Evolutionary conservation across 2,329 filamentous ascomycete species (phyloP), one percentile per base, ranked within the genome.

Genomic region (Pseudomassariella vexata): DNA sequence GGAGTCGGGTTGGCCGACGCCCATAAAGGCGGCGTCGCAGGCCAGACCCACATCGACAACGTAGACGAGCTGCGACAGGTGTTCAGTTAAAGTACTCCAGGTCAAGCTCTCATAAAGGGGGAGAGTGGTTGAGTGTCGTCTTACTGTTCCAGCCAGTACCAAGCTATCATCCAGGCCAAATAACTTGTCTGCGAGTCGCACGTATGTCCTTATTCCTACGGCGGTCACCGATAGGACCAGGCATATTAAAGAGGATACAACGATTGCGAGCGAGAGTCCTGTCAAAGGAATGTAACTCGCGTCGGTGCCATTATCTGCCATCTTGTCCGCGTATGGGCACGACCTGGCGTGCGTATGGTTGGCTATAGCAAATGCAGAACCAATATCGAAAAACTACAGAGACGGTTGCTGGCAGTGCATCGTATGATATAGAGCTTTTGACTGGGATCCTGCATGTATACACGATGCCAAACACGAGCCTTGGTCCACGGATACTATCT

Each of bases 1-100:
- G 9, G 26, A 41, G 16, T 50, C 40, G 8, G 34, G 32, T 4
- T 38, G 42, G 4, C 49, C 49, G 3, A 53, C 24, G 4, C 49
- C 49, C 8, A 41, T 31, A 21, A 41, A 38, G 20, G 36, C 30
- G 17, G 37, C 41, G 17, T 31, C 25, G 25, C 29, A 30, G 9
- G 35, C 39, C 9, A 44, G 32, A 6, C 15, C 26, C 11, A 39
- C 35, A 9, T 34, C 32, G 21, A 31, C 40, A 10, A 38, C 24
- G 30, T 43, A 43, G 11, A 30, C 19, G 21, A 34, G 9, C 30
- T 37, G 11, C 20, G 6, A 9, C n/a, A 3, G 17, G 18, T 17
- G 12, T 9, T 28, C 10, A 19, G 14, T 5, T 4, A n/a, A 15
- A 18, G 8, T 11, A 14, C 14, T 18, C 29, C 9, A 17, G 11